Base-by-base conservation (phyloP, 1,284 basidiomycete genomes). In the Ganoderma multipileum region DNA sequence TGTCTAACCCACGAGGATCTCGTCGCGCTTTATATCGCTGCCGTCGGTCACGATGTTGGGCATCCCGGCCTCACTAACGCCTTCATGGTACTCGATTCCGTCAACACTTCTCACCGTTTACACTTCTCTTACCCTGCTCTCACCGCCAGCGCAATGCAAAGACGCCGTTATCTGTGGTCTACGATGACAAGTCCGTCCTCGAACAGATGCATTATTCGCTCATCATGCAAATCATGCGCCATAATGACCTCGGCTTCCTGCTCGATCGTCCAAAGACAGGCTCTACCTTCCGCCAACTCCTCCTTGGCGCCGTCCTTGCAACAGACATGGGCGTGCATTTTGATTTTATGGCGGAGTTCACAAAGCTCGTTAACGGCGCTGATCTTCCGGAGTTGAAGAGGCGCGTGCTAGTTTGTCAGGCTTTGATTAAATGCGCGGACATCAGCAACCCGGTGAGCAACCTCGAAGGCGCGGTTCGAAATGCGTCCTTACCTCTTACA, bases 1-100 rank as follows among this genome's bases (percentile, higher is more conserved):
- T 82, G 85, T 81, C 77, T 91, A 77, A 81, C 82, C 72, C 79
- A 89, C 18, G 85, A 89, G 70, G 96, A 97, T 76, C 82, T 98
- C 8, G 92, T 98, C 73, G 89, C 92, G 1, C 81, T 98, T 16
- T 91, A 93, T 76, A 85, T 98, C 62, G 95, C 95, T 4, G 95
- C 96, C 44, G 95, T 98, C 73, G 96, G 96, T 0, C 97, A 98
- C 77, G 96, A 98, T 80, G 95, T 96, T 18, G 96, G 95, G 0
- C 96, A 98, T 81, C 97, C 96, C 0, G 97, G 96, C 0, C 86
- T 98, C 66, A 93, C 91, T 58, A 98, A 98, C 78, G 83, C 89
- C 8, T 98, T 97, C 81, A 94, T 98, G 93, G 95, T 95, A 61
- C 33, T 26, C 23, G 44, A n/a, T 28, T 28, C 61, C 26, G 14